Conservation (phyloP, 495 filamentous ascomycete species). For the Lasiosphaeria ovina region DNA sequence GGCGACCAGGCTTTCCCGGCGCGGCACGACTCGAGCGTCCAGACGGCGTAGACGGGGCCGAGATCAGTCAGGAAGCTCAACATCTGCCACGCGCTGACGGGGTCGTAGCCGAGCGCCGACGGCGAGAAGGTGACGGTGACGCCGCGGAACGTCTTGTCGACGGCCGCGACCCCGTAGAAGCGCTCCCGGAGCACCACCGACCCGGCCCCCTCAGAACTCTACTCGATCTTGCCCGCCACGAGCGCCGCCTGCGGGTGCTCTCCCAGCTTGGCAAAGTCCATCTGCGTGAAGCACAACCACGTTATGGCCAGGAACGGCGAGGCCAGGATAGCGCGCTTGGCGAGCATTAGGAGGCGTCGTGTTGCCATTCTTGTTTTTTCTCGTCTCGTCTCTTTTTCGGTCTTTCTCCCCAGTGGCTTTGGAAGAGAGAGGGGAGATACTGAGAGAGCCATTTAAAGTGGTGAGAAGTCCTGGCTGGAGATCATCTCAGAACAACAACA, state of each 20-base stretch:
- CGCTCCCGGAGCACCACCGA: not conserved
- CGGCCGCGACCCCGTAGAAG: not conserved
- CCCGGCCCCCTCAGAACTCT: not conserved
- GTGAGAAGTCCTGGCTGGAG: too few species aligned
- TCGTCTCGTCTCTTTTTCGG: not conserved
- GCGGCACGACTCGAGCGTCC: not conserved
- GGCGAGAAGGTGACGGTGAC: not conserved
- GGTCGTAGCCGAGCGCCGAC: not conserved
- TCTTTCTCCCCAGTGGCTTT: not conserved
- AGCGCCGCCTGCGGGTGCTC: not conserved
- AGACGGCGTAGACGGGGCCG: not conserved
- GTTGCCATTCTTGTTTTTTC: not conserved
- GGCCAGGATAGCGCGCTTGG: constrained; percentile 1
- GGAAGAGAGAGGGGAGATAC: not conserved
- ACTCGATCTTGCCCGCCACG: not conserved
- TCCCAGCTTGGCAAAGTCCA: not conserved
- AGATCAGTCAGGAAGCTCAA: not conserved
- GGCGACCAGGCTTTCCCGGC: not conserved
- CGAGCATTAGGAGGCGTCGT: not conserved
- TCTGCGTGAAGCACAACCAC: not conserved
- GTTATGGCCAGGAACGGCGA: not conserved
- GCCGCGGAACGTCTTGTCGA: not conserved
- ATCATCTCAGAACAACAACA: too few species aligned
- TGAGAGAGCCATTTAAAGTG: not conserved
- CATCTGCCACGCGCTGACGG: not conserved